Evolutionary conservation across 495 filamentous ascomycete genomes (phyloP).

Genomic region (Daldinia concentrica): DNA sequence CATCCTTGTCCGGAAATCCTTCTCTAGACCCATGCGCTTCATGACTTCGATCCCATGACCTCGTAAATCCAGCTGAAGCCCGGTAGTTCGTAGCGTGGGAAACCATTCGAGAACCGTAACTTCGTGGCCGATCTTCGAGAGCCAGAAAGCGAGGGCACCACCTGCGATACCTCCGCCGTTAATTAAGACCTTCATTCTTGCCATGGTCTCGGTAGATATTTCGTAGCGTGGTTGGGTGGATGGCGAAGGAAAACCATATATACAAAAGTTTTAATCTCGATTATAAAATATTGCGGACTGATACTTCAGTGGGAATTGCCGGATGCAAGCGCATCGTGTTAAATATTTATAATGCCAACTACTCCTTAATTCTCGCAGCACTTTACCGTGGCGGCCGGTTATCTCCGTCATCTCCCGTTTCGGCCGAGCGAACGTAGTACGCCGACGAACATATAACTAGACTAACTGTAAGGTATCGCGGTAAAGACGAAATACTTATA

Average conservation of each 20-base stretch:
- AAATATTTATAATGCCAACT: background rate
- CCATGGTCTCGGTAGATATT: conserved; percentile 19
- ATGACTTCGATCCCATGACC: conserved; percentile 59
- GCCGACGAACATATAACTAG: background rate
- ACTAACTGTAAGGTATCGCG: background rate
- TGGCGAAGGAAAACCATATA: background rate
- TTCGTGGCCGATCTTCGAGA: conserved; percentile 59
- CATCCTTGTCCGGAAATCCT: conserved; percentile 51
- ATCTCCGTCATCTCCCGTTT: conserved; percentile 18
- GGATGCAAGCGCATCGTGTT: background rate
- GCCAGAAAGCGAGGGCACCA: conserved; percentile 62
- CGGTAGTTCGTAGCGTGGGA: conserved; percentile 53
- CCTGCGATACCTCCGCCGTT: conserved; percentile 55
- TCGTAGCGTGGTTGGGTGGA: background rate
- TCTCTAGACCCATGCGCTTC: conserved; percentile 61
- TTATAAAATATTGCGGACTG: background rate
- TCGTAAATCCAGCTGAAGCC: conserved; percentile 63
- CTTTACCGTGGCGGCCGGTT: conserved; percentile 5
- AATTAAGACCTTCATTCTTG: conserved; percentile 57
- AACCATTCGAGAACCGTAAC: conserved; percentile 65
- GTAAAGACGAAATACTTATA: background rate
- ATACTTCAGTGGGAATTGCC: background rate
- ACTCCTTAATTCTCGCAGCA: background rate
- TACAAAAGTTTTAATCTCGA: background rate
- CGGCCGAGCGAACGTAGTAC: conserved; percentile 11